Evolutionary conservation across 73 alveolate species (phyloP), one percentile per base, ranked within the genome.

Genomic region (Tetrahymena borealis): DNA sequence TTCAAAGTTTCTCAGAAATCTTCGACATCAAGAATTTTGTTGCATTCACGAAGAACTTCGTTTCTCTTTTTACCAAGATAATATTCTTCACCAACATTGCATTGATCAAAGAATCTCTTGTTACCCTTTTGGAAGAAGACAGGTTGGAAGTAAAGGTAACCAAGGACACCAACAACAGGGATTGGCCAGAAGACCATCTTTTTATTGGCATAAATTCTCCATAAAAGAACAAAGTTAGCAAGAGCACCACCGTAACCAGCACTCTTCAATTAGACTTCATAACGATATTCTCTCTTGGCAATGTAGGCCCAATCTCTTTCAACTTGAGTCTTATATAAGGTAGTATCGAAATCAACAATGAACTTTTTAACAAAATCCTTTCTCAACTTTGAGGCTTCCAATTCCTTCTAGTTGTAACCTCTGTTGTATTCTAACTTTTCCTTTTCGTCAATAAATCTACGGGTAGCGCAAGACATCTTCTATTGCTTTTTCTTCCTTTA

Each of bases 271-370:
- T 93, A 94, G 18, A 96, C 98, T 78, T 96, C 98, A 40, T 95
- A 95, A 79, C 98, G 94, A 90, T 93, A 93, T 94, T 97, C 99
- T 94, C 98, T 95, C 90, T 96, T 95, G 38, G 96, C 98, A 37
- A 97, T 92, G 91, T 95, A 96, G 39, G 97, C 96, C 99, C 99
- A 97, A 90, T 97, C 99, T 91, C 97, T 96, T 92, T 97, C 99
- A 39, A 90, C 94, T 78, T 96, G 96, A 40, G 99, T 97, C 78
- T 93, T 92, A 79, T 95, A 97, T 85, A 78, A 78, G 31, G 94
- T 93, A 31, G 94, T 38, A 78, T 93, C 95, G 39, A 78, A 90
- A 38, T 95, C 95, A 33, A 94, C 93, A 7, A 93, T 95, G 39
- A 91, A 95, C 42, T 95, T 92, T 42, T 38, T 39, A 24, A 95